Conservation (phyloP, 139 green algal genomes). For the Closterium sp. region DNA sequence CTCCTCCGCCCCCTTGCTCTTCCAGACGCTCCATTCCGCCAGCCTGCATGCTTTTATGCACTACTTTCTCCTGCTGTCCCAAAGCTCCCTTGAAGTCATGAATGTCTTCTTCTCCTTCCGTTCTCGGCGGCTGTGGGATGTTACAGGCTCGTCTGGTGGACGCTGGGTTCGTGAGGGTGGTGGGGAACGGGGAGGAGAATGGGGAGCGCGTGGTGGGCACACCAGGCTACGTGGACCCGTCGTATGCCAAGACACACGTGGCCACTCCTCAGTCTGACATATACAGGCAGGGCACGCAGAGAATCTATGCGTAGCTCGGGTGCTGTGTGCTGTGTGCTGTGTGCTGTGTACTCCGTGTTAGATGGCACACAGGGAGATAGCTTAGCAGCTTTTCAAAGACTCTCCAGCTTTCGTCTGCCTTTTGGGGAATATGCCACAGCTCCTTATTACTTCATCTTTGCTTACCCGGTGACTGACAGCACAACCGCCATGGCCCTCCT, state of each 20-base stretch:
- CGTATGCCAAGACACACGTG: background rate
- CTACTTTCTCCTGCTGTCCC: no score
- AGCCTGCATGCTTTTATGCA: no score
- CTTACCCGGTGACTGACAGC: background rate
- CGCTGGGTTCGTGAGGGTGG: background rate
- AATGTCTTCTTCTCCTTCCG: background rate
- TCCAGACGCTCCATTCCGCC: background rate
- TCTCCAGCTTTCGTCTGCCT: no score
- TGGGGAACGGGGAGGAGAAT: background rate
- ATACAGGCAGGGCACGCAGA: background rate
- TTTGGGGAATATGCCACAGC: background rate
- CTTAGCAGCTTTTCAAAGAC: no score
- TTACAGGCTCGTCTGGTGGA: background rate
- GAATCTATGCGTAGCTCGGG: no score
- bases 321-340: no score
- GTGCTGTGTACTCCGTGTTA: no score
- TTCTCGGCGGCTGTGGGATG: no score
- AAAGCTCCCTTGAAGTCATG: no score
- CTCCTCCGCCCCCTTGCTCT: no score
- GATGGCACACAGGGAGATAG: no score
- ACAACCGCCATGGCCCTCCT: no score
- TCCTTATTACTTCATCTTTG: background rate
- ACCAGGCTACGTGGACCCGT: background rate
- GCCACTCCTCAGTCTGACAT: background rate
- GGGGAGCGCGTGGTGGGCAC: background rate